Evolutionary conservation across 345 rosid genomes (phyloP), one percentile per base, ranked within the genome.

Genomic region (Cardiospermum halicacabum): DNA sequence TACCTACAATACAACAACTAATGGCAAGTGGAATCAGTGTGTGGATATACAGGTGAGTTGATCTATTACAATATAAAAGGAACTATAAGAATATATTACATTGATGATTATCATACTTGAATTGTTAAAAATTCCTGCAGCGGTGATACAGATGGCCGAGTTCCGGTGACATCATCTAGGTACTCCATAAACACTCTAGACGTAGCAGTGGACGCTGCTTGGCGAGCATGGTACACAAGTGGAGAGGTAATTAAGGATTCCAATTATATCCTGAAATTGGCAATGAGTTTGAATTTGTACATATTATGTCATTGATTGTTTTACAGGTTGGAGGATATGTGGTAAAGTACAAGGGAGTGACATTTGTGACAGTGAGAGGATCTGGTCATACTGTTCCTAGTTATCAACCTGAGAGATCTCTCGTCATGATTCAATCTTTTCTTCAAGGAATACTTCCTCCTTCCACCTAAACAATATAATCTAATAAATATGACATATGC

Each of bases 341-440:
- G 4, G 78, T 59, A n/a, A 78, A 56, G 28, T 80, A 80, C 51
- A 36, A 78, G 40, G 82, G 76, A 31, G 3, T 82, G 58, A 62
- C 64, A 34, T 66, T 84, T 9, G 13, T 47, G 5, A 76, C 86
- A 0, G 80, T 82, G 2, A 65, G 85, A 58, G 85, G 78, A 24
- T 65, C 86, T 1, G 86, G 86, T 11, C 83, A 84, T 68, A 3
- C 7, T 0, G 86, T 82, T 69, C 86, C 85, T n/a, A 80, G 79
- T 69, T 70, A 72, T 71, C 74, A 84, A 39, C 86, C 89, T 11
- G 65, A 57, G 58, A 60, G 80, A 22, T 75, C 86, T 27, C 72
- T 81, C 8, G 19, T 66, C 31, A 61, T 80, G 77, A 65, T 84
- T 67, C 32, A 78, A 12, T 60, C 77, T 40, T 81, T 84, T 73